Evolutionary conservation across 2,329 filamentous ascomycete species (phyloP), one percentile per base, ranked within the genome.

Genomic region (Apiospora marii): DNA sequence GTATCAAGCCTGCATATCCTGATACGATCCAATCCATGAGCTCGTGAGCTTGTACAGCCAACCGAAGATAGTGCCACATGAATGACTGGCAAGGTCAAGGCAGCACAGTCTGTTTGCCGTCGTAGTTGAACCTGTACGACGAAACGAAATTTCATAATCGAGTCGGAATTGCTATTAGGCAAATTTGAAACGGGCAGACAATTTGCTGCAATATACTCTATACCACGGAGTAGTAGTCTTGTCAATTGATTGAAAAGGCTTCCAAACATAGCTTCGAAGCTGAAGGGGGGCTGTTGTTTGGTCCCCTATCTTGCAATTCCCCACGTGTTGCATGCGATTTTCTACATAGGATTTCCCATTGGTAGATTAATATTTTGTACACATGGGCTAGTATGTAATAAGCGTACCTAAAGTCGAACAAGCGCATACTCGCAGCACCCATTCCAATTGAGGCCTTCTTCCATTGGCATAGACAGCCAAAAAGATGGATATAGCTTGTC

Each of bases 291-390:
- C 16, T 10, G 67, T 61, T 44, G 44, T 30, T n/a, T 37, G 68
- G 67, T 51, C 64, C 53, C 69, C 69, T 71, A 71, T 71, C 67
- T 67, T 27, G 8, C 24, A 43, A 37, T 27, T 48, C 43, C 51
- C 51, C 69, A 58, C 58, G 53, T 70, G 49, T 24, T 34, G 12
- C 30, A 61, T 44, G 68, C 68, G 34, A 58, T 30, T 24, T 34
- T 37, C 27, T 43, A 34, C 1, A 27, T 22, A n/a, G 22, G 22
- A 48, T 22, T 48, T 48, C 46, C 46, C 46, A 48, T 48, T n/a
- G 22, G 16, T 48, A 48, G 12, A 46, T 46, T 4, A 46, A 46
- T n/a, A 22, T n/a, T 2, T n/a, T 2, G 22, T n/a, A 22, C 16
- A 49, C 48, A 8, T 24, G 12, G 7, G 37, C 37, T 41, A 41